phyloP scores from a whole-genome alignment of 768 basidiomycete species.

The Trametes maxima region DNA sequence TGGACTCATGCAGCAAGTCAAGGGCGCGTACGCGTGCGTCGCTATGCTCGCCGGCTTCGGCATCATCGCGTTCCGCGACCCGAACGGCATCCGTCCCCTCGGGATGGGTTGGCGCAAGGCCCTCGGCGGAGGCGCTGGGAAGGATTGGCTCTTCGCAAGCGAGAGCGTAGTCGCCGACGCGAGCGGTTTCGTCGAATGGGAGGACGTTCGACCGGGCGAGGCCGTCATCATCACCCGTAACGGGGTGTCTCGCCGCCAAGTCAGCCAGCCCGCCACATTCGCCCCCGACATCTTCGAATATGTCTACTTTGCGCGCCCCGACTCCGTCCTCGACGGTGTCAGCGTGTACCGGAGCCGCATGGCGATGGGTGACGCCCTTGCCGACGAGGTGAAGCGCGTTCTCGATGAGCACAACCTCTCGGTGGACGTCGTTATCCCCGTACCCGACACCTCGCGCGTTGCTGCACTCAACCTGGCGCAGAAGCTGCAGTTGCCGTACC shows the following conservation, averaged over 20 bases:
- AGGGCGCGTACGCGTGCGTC: conserved; percentile 94
- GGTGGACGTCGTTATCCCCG: conserved; percentile 97
- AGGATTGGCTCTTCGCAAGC: conserved; percentile 89
- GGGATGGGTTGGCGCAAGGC: conserved; percentile 77
- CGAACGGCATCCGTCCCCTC: conserved; percentile 93
- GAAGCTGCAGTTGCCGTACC: conserved; percentile 84
- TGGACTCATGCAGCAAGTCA: conserved; percentile 84
- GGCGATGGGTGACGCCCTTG: conserved; percentile 98
- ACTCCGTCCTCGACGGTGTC: conserved; percentile 96
- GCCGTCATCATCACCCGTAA: conserved; percentile 92
- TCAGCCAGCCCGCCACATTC: conserved; percentile 70
- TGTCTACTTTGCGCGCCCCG: conserved; percentile 97
- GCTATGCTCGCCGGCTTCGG: conserved; percentile 99
- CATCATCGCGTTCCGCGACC: conserved; percentile 96
- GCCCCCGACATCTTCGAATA: conserved; percentile 99
- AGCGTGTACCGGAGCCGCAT: conserved; percentile 97
- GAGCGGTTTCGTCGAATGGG: conserved; percentile 87
- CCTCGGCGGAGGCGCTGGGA: conserved; percentile 46
- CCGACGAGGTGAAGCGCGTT: conserved; percentile 79
- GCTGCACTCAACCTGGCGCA: conserved; percentile 96
- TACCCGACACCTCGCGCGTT: conserved; percentile 96
- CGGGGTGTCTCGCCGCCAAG: conserved; percentile 73
- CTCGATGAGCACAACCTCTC: conserved; percentile 65
- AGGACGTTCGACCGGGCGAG: conserved; percentile 93
- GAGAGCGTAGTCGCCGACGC: conserved; percentile 98